Percentiles rank a stretch among this genome's conserved stretches.
These are phyloP conservation scores for Talaromyces thailandensis DNA, from an alignment of 495 filamentous ascomycete species.

Conservation along the genomic window DNA sequence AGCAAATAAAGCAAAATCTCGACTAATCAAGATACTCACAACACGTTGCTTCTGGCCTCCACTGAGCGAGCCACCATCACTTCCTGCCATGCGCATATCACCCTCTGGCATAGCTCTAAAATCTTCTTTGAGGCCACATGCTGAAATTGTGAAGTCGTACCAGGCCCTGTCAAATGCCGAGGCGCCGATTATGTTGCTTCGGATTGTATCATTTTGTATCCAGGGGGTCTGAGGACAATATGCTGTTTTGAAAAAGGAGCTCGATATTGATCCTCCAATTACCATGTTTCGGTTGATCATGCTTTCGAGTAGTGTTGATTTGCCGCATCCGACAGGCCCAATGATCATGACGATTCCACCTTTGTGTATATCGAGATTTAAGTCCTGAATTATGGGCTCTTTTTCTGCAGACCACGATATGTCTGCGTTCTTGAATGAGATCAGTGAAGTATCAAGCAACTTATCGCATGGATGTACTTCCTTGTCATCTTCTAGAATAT, in stretches of 20 bases:
- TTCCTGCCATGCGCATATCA: slow-evolving; percentile 69
- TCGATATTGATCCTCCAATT: slow-evolving; percentile 11
- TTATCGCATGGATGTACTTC: not conserved
- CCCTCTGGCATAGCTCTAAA: slow-evolving; percentile 35
- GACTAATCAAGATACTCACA: not conserved
- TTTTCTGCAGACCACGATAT: slow-evolving; percentile 5
- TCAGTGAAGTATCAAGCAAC: slow-evolving; percentile 15
- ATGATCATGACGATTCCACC: slow-evolving; percentile 23
- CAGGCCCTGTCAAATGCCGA: slow-evolving; percentile 16
- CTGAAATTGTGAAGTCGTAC: slow-evolving; percentile 20
- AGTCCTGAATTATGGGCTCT: slow-evolving; percentile 15
- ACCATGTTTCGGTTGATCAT: slow-evolving; percentile 15
- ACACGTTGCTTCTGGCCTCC: slow-evolving; percentile 74
- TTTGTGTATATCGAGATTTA: slow-evolving; percentile 21
- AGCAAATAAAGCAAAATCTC: not conserved
- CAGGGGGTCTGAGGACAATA: slow-evolving; percentile 36
- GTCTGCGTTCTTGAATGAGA: slow-evolving; percentile 5
- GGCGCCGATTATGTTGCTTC: slow-evolving; percentile 22
- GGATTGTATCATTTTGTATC: slow-evolving; percentile 31
- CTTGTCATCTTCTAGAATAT: not conserved
- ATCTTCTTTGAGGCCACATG: slow-evolving; percentile 22
- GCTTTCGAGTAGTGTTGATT: slow-evolving; percentile 29
- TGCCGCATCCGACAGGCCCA: slow-evolving; percentile 33
- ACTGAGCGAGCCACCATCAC: slow-evolving; percentile 71
- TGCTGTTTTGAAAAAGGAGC: slow-evolving; percentile 7